phyloP scores from a whole-genome alignment of 225 moss, liverwort and hornwort species.

The Asterella californica region DNA sequence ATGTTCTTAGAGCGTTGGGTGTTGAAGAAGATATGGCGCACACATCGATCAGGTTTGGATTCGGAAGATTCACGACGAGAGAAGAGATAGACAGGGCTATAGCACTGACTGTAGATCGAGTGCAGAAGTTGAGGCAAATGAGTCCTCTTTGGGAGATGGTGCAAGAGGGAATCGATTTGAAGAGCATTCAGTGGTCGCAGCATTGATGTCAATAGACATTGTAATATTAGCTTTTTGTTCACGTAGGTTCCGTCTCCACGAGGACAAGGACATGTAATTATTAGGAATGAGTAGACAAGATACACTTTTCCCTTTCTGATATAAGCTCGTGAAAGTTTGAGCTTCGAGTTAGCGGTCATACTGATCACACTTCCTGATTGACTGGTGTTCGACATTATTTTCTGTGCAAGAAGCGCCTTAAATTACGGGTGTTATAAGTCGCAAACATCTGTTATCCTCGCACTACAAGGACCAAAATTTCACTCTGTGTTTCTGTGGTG shows the following conservation, averaged over 20 bases:
- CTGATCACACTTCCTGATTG: background rate
- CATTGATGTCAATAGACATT: slow-evolving; percentile 19
- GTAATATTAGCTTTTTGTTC: slow-evolving; percentile 16
- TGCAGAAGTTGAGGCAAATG: slow-evolving; percentile 84
- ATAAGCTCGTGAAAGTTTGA: background rate
- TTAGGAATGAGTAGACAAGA: slow-evolving; percentile 10
- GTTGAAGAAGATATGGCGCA: slow-evolving; percentile 99
- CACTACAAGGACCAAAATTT: background rate
- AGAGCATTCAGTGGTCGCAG: slow-evolving; percentile 85
- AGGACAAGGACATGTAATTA: slow-evolving; percentile 14
- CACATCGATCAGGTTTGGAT: slow-evolving; percentile 91
- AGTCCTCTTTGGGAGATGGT: slow-evolving; percentile 99
- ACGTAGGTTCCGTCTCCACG: background rate
- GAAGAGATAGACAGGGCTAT: slow-evolving; percentile 85
- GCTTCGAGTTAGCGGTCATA: background rate
- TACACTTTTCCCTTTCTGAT: background rate
- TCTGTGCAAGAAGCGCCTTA: background rate
- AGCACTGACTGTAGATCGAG: slow-evolving; percentile 71
- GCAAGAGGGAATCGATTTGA: slow-evolving; percentile 95
- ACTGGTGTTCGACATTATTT: slow-evolving; percentile 1
- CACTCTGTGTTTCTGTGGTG: background rate
- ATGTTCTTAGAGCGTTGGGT: slow-evolving; percentile 89
- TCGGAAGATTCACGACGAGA: slow-evolving; percentile 84
- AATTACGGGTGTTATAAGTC: background rate
- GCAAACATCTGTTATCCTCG: background rate